Conservation (phyloP, 495 filamentous ascomycete species). For the Neurospora sp. region DNA sequence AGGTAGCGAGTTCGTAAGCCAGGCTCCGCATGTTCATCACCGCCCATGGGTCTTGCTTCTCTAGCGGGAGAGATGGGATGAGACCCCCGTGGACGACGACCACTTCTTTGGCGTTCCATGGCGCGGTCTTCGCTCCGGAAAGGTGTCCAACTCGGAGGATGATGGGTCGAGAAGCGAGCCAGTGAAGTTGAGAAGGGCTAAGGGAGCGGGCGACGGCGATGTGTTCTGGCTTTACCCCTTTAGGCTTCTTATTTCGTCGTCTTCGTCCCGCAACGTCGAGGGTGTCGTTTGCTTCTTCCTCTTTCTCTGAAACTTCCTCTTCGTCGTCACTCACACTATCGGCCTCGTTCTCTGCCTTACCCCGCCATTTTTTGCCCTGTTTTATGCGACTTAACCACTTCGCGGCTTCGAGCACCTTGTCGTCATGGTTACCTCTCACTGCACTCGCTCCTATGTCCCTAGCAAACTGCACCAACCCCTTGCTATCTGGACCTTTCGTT, state of each 20-base stretch:
- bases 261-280: neutral
- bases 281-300: conserved; percentile 3
- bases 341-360: neutral
- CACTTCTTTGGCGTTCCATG: conserved; percentile 44
- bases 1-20: conserved; percentile 7
- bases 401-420: conserved; percentile 48
- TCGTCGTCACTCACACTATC: conserved; percentile 6
- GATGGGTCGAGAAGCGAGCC: conserved; percentile 60
- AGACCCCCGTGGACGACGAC: conserved; percentile 79
- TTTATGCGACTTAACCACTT: conserved; percentile 1
- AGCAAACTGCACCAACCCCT: conserved; percentile 66
- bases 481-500: conserved; percentile 77
- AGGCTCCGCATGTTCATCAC: conserved; percentile 92
- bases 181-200: conserved; percentile 47
- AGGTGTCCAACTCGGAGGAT: conserved; percentile 60
- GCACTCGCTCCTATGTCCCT: conserved; percentile 59
- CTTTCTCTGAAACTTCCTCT: conserved; percentile 6
- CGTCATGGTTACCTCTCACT: conserved; percentile 91
- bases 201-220: conserved; percentile 28
- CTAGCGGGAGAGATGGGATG: conserved; percentile 59
- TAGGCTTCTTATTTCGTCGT: conserved; percentile 13
- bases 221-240: conserved; percentile 14
- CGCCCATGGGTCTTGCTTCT: conserved; percentile 65
- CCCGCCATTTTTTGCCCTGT: neutral
- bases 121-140: conserved; percentile 16